Conservation (phyloP, 2,329 filamentous ascomycete species). For the Ophiognomonia clavigignenti-juglandacearum region DNA sequence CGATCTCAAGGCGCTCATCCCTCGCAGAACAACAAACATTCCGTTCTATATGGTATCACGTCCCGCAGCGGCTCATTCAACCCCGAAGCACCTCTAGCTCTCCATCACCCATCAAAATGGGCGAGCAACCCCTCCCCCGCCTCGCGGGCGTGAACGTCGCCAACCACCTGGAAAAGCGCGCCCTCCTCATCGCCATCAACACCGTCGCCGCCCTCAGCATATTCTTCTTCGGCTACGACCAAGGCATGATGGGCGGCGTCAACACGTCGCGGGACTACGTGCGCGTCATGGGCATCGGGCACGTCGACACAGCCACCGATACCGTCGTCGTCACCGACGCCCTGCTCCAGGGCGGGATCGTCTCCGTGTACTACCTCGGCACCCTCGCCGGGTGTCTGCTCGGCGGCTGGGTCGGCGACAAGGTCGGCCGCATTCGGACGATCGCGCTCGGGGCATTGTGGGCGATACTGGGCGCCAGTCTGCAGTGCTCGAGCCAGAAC, state of each 20-base stretch:
- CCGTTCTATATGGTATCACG: no score
- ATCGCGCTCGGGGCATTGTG: conserved; percentile 56
- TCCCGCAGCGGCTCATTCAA: no score
- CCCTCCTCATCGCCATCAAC: conserved; percentile 57
- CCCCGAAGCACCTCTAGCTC: no score
- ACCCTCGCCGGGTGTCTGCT: conserved; percentile 59
- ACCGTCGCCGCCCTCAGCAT: conserved; percentile 60
- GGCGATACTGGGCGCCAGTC: conserved; percentile 54
- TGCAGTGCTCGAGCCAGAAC: conserved; percentile 64
- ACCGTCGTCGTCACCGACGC: conserved; percentile 53
- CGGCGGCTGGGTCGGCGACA: conserved; percentile 61
- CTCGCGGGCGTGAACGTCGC: conserved; percentile 31
- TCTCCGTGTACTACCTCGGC: conserved; percentile 50
- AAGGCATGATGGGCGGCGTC: conserved; percentile 58
- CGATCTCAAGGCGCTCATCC: no score
- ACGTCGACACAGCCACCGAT: conserved; percentile 44
- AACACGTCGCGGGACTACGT: conserved; percentile 63
- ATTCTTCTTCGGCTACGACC: conserved; percentile 62
- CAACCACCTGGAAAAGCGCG: conserved; percentile 48
- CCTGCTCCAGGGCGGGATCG: conserved; percentile 59
- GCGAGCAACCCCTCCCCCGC: conserved; percentile 9
- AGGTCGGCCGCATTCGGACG: conserved; percentile 56
- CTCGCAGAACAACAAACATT: no score
- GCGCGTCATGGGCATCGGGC: conserved; percentile 59
- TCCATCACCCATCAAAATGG: no score